phyloP scores from a whole-genome alignment of 257 asterid genomes.

The Penstemon eatonii region DNA sequence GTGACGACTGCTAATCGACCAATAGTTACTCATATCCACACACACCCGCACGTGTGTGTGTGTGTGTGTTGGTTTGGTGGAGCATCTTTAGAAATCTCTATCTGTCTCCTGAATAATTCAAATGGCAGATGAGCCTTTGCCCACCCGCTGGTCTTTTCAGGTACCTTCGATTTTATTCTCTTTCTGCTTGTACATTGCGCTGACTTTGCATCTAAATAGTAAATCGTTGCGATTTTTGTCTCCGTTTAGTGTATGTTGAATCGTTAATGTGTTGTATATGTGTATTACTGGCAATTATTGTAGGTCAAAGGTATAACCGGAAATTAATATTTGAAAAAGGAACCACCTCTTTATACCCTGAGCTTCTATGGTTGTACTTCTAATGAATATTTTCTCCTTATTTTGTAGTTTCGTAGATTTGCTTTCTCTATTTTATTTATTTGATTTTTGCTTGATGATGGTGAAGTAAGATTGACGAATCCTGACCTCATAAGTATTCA shows the following conservation, averaged over 20 bases:
- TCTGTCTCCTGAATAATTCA: neutral
- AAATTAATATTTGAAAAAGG: neutral
- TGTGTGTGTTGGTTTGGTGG: constrained; percentile 19
- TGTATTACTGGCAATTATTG: constrained; percentile 14
- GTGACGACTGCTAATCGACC: constrained; percentile 31
- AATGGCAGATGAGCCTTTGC: constrained; percentile 87
- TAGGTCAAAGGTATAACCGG: constrained; percentile 13
- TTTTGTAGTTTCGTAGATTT: constrained; percentile 19
- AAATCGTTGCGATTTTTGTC: constrained; percentile 6
- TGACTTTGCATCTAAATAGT: neutral
- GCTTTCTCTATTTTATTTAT: constrained; percentile 1
- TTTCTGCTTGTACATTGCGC: constrained; percentile 17
- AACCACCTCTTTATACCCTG: neutral
- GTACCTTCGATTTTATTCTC: constrained; percentile 33
- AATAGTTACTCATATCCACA: constrained; percentile 7
- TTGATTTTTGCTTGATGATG: neutral
- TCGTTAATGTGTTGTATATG: constrained; percentile 21
- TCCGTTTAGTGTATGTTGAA: neutral
- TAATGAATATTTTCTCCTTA: neutral
- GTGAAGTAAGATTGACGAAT: constrained; percentile 9
- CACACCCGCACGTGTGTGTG: constrained; percentile 38
- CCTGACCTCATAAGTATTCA: neutral
- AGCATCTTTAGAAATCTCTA: neutral
- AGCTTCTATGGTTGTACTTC: constrained; percentile 14
- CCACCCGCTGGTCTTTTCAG: constrained; percentile 28